These are phyloP conservation scores for Aspergillus oerlinghausenensis DNA, from an alignment of 2,329 filamentous ascomycete species.

Conservation along the genomic window DNA sequence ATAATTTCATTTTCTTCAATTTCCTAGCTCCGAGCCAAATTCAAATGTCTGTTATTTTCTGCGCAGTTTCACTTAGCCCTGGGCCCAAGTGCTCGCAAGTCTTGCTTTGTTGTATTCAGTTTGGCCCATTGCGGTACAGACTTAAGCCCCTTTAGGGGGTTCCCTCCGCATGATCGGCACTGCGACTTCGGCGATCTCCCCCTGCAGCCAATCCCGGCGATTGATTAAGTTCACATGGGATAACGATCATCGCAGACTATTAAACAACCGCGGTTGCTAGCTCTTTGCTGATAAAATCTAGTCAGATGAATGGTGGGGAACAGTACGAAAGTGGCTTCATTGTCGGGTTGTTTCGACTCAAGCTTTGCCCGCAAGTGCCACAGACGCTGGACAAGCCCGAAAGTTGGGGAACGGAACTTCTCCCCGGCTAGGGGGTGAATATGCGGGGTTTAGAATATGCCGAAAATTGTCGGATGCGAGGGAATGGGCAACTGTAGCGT, in stretches of 20 bases:
- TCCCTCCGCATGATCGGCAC: constrained; percentile 8
- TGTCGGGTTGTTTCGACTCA: background rate
- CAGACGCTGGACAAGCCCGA: background rate
- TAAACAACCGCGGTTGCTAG: constrained; percentile 14
- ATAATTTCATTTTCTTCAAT: background rate
- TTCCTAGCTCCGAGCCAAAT: background rate
- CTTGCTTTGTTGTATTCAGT: background rate
- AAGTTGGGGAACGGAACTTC: constrained; percentile 1
- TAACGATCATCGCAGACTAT: constrained; percentile 14
- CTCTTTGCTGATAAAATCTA: constrained; percentile 1
- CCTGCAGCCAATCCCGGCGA: constrained; percentile 5
- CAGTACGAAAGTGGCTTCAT: background rate
- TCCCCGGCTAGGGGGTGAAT: constrained; percentile 1
- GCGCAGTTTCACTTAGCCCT: background rate
- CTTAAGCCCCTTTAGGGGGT: background rate
- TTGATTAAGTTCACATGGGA: constrained; percentile 8
- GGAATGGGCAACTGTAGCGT: background rate
- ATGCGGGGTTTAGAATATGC: constrained; percentile 1
- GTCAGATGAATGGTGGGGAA: background rate
- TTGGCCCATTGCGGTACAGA: background rate
- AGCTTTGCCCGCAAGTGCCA: background rate
- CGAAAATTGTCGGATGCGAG: background rate
- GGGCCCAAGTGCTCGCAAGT: background rate
- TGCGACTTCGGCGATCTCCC: constrained; percentile 6
- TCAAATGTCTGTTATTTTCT: background rate